phyloP scores from a whole-genome alignment of 257 asterid genomes.

The Orobanche coerulescens region DNA sequence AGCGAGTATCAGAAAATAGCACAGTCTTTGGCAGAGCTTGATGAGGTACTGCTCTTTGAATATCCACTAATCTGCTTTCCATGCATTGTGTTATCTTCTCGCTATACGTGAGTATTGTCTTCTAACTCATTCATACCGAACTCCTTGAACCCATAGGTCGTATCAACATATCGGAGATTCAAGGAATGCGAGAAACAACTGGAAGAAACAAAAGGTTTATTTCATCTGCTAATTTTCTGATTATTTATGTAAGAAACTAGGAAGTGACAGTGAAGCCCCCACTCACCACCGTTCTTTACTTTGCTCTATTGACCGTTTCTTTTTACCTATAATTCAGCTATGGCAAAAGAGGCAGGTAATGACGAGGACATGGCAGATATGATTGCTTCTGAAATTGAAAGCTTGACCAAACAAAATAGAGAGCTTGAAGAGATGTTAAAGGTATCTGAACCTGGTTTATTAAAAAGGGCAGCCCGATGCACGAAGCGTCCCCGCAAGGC shows the following conservation, averaged over 20 bases:
- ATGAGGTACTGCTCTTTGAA: constrained; percentile 52
- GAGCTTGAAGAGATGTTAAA: constrained; percentile 70
- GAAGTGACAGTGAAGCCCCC: neutral
- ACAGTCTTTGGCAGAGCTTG: constrained; percentile 88
- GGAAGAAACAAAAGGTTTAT: constrained; percentile 81
- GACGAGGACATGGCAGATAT: constrained; percentile 90
- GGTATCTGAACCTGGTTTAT: constrained; percentile 35
- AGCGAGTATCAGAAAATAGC: constrained; percentile 90
- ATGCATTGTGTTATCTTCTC: neutral
- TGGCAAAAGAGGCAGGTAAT: constrained; percentile 67
- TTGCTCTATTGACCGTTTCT: neutral
- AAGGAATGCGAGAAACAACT: constrained; percentile 80
- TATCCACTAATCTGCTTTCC: constrained; percentile 7
- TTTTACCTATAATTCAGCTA: constrained; percentile 39
- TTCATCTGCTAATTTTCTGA: constrained; percentile 11
- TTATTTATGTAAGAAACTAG: neutral
- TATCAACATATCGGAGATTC: constrained; percentile 53
- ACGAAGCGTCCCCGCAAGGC: no score
- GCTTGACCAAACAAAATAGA: constrained; percentile 46
- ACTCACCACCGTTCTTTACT: neutral
- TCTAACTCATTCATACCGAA: constrained; percentile 17
- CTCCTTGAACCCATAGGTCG: constrained; percentile 59
- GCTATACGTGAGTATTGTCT: constrained; percentile 6
- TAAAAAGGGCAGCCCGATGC: no score
- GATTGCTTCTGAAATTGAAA: constrained; percentile 79